These are phyloP conservation scores for Mycena kentingensis DNA, from an alignment of 768 basidiomycete genomes.

Conservation along the genomic window DNA sequence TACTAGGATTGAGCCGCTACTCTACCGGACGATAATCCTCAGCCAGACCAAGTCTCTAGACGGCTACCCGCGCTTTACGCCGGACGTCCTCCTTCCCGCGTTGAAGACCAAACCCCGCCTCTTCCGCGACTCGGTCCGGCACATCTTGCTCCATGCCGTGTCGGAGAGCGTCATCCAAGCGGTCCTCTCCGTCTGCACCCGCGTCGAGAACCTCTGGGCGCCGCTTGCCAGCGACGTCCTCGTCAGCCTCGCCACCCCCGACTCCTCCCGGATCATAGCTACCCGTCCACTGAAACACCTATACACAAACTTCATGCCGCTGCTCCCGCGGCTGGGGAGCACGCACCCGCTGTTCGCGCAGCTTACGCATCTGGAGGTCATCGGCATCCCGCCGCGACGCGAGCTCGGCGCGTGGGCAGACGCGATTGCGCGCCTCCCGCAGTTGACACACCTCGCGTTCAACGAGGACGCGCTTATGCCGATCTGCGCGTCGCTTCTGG, in stretches of 20 bases:
- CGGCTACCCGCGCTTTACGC: not conserved
- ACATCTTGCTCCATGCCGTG: not conserved
- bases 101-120: not conserved
- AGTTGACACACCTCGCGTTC: not conserved
- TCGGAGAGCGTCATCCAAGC: not conserved
- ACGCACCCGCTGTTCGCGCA: slow-evolving; percentile 15
- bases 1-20: not conserved
- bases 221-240: not conserved
- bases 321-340: not conserved
- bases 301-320: slow-evolving; percentile 6
- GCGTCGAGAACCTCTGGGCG: not conserved
- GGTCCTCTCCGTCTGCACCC: not conserved
- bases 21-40: not conserved
- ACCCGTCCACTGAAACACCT: slow-evolving; percentile 12
- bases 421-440: not conserved
- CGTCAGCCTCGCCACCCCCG: not conserved
- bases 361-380: slow-evolving; percentile 22
- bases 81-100: not conserved
- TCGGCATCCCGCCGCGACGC: not conserved
- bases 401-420: not conserved
- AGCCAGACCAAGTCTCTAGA: not conserved
- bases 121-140: not conserved
- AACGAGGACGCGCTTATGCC: not conserved
- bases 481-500: not conserved
- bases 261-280: slow-evolving; percentile 6